These are phyloP conservation scores for Speleostelium caveatum DNA, from an alignment of 78 protist genomes.

Conservation along the genomic window DNA sequence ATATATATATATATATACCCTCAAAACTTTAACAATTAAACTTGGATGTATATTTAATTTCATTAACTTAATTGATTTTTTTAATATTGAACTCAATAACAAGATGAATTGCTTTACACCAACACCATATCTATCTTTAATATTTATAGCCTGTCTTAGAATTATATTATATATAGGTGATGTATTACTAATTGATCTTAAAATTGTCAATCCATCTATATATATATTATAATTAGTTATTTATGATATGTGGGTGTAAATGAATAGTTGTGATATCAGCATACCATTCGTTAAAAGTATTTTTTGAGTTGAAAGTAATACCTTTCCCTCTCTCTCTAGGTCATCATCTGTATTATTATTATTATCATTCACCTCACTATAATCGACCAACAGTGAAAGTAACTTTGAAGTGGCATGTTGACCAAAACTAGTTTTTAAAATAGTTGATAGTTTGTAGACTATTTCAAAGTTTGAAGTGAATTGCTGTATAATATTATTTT, in stretches of 20 bases:
- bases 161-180: conserved; percentile 37
- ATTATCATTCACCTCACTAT: not conserved
- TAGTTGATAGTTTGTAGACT: not conserved
- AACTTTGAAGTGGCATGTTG: conserved; percentile 11
- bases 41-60: not conserved
- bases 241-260: not conserved
- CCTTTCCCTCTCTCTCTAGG: not conserved
- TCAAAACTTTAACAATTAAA: not conserved
- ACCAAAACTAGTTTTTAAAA: conserved; percentile 17
- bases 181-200: conserved; percentile 30
- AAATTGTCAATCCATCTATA: conserved; percentile 20
- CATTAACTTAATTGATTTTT: not conserved
- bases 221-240: not conserved
- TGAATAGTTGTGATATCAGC: not conserved
- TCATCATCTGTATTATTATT: not conserved
- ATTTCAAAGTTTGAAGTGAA: not conserved
- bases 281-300: conserved; percentile 47
- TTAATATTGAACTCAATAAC: conserved; percentile 3
- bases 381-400: conserved; percentile 11
- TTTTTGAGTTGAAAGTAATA: conserved; percentile 8
- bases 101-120: conserved; percentile 37
- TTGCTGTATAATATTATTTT: too few relatives aligned
- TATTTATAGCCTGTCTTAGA: not conserved
- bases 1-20: not conserved
- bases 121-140: not conserved